phyloP scores from a whole-genome alignment of 768 basidiomycete species.

The Imleria badia region DNA sequence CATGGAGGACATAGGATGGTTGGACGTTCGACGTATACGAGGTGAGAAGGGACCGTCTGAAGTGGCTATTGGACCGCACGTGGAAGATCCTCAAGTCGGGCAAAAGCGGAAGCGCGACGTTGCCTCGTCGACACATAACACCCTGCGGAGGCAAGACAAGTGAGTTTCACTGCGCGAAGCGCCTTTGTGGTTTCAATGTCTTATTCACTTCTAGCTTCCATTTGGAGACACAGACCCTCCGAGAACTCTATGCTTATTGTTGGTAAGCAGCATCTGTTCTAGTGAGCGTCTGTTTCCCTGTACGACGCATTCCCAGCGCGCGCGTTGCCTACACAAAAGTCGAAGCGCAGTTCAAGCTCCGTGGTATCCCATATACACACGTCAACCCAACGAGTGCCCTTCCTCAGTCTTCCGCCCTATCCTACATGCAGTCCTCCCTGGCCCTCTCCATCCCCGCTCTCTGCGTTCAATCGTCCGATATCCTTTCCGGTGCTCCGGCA shows the following conservation, averaged over 20 bases:
- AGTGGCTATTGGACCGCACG: slow-evolving; percentile 9
- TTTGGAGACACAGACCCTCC: slow-evolving; percentile 68
- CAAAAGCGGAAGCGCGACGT: slow-evolving; percentile 33
- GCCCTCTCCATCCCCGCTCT: slow-evolving; percentile 79
- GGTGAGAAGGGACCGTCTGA: slow-evolving; percentile 36
- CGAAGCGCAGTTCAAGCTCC: slow-evolving; percentile 82
- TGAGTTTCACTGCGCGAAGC: slow-evolving; percentile 10
- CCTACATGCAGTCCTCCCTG: slow-evolving; percentile 67
- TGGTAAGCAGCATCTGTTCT: slow-evolving; percentile 51
- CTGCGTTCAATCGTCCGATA: slow-evolving; percentile 78
- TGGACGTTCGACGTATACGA: slow-evolving; percentile 69
- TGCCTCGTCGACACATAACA: background rate
- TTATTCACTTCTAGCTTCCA: slow-evolving; percentile 44
- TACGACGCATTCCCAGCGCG: slow-evolving; percentile 48
- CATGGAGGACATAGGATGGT: slow-evolving; percentile 79
- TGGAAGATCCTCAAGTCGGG: slow-evolving; percentile 22
- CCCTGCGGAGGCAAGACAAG: slow-evolving; percentile 28
- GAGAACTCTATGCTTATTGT: slow-evolving; percentile 85
- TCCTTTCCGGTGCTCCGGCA: slow-evolving; percentile 79
- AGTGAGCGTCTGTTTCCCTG: background rate
- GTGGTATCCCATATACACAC: slow-evolving; percentile 73
- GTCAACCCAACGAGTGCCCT: slow-evolving; percentile 57
- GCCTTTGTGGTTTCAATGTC: background rate
- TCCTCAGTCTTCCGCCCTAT: slow-evolving; percentile 44
- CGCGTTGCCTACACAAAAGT: slow-evolving; percentile 89